Evolutionary conservation across 371 early-diverging fungal species (phyloP).

Genomic region (Actinomortierella ambigua): DNA sequence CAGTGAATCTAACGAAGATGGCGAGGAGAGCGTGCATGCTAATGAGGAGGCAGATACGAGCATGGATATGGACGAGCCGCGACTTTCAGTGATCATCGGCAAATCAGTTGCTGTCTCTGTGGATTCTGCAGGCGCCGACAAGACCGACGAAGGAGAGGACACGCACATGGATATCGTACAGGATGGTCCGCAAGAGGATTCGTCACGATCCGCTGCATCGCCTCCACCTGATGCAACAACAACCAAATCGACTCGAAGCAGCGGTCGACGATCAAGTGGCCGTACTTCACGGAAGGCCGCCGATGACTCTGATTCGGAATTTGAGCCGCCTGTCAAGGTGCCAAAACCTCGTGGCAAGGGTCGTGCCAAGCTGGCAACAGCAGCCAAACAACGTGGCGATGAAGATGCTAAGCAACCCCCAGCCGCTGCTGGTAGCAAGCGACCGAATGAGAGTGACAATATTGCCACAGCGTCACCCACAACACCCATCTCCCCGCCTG

Average conservation of each 20-base stretch:
- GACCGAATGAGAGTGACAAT: not conserved
- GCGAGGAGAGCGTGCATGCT: not conserved
- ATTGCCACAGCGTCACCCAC: not conserved
- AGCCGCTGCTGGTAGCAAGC: not conserved
- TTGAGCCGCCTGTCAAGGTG: constrained; percentile 22
- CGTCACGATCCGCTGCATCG: too few species aligned
- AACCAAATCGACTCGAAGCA: constrained; percentile 2
- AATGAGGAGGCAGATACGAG: too few species aligned
- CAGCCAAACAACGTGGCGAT: not conserved
- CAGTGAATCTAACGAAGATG: not conserved
- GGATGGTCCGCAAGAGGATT: too few species aligned
- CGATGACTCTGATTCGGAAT: constrained; percentile 25
- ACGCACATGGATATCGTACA: too few species aligned
- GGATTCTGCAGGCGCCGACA: too few species aligned
- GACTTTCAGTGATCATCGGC: too few species aligned
- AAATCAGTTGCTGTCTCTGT: too few species aligned
- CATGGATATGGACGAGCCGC: too few species aligned
- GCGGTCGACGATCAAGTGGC: constrained; percentile 4
- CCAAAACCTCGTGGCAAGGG: constrained; percentile 9
- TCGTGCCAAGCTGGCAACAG: not conserved
- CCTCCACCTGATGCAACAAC: constrained; percentile 2
- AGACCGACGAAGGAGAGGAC: too few species aligned
- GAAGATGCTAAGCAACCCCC: not conserved
- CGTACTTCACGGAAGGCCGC: constrained; percentile 3
- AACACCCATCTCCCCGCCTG: not conserved